Conservation (phyloP, 305 asterid genomes). For the Fraxinus baroniana region DNA sequence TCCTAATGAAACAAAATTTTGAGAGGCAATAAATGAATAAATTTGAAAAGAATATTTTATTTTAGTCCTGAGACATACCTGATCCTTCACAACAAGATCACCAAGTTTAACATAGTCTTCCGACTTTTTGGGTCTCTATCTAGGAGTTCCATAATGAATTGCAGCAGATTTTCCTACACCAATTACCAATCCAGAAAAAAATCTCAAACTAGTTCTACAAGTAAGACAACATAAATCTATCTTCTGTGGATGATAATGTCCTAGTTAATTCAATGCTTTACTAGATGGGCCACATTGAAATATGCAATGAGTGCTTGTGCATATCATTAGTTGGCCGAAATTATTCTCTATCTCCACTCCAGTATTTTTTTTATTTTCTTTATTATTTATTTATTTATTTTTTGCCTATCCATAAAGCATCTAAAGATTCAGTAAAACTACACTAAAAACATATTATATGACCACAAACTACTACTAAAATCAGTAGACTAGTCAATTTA, state of each 20-base stretch:
- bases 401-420: not conserved
- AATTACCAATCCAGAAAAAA: constrained; percentile 6
- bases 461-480: not conserved
- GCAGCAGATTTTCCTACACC: constrained; percentile 79
- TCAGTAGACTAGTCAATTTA: too few species aligned
- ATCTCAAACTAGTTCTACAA: constrained; percentile 2
- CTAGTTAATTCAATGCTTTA: not conserved
- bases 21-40: constrained; percentile 3
- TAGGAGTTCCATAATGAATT: constrained; percentile 81
- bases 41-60: not conserved
- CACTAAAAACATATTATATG: not conserved
- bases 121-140: too few species aligned
- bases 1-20: constrained; percentile 42
- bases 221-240: not conserved
- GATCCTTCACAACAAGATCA: constrained; percentile 60
- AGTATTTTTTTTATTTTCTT: not conserved
- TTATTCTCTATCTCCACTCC: not conserved
- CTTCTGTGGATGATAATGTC: not conserved
- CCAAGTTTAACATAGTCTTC: constrained; percentile 70
- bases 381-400: not conserved
- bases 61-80: constrained; percentile 44
- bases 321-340: not conserved
- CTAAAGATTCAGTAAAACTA: not conserved
- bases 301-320: not conserved
- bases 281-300: constrained; percentile 1